These are phyloP conservation scores for Xylaria sp. DNA, from an alignment of 2,329 filamentous ascomycete species.

Conservation along the genomic window DNA sequence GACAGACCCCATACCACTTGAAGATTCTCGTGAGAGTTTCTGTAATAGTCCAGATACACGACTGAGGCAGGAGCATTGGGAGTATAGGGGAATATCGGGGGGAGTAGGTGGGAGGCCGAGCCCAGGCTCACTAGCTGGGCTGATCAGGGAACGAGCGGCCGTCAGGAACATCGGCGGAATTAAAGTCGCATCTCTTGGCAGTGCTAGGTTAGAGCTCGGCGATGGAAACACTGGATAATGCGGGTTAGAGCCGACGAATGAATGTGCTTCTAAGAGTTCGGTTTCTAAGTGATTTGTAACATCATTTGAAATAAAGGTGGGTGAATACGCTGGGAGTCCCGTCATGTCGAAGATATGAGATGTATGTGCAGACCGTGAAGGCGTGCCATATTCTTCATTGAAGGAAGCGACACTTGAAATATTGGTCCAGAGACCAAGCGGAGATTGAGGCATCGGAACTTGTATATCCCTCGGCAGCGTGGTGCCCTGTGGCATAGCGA, in stretches of 20 bases:
- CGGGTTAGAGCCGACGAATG: not conserved
- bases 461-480: not conserved
- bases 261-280: not conserved
- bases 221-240: not conserved
- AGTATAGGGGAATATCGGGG: not conserved
- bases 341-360: not conserved
- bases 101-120: not conserved
- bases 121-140: not conserved
- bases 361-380: not conserved
- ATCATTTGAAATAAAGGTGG: not conserved
- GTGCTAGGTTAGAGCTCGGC: not conserved
- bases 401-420: not conserved
- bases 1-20: too few species aligned
- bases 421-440: not conserved
- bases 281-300: not conserved
- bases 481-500: not conserved
- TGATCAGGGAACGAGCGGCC: not conserved
- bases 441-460: not conserved
- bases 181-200: not conserved
- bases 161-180: too few species aligned
- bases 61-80: conserved; percentile 1
- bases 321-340: not conserved
- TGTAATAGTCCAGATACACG: not conserved
- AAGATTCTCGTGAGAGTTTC: not conserved
- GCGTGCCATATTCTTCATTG: not conserved